A percentile compares a stretch with the other conserved stretches of the same genome.
Evolutionary conservation across 345 rosid genomes (phyloP).

Genomic region (Angophora floribunda): DNA sequence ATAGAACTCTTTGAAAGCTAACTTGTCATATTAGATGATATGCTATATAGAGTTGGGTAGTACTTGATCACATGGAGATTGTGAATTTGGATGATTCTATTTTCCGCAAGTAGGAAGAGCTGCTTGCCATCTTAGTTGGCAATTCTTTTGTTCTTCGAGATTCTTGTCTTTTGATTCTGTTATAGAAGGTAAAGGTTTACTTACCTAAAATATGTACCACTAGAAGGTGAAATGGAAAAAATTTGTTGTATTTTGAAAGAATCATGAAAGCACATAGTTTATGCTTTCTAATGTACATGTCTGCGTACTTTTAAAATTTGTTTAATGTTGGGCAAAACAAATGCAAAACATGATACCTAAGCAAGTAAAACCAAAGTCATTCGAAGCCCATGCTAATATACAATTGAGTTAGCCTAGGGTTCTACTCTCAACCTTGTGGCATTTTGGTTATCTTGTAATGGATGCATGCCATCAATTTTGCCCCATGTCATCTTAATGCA

Average conservation of each 20-base stretch:
- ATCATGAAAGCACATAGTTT: not conserved
- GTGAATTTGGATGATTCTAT: not conserved
- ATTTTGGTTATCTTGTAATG: not conserved
- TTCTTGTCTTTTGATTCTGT: not conserved
- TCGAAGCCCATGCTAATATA: not conserved
- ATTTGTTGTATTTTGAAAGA: not conserved
- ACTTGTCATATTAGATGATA: not conserved
- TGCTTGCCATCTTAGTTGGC: not conserved
- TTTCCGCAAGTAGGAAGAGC: not conserved
- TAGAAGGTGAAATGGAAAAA: not conserved
- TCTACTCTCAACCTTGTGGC: not conserved
- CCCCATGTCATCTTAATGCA: not conserved
- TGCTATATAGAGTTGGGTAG: not conserved
- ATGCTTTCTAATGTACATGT: not conserved
- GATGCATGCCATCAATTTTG: not conserved
- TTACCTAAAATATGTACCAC: not conserved
- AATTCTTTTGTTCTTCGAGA: not conserved
- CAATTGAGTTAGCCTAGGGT: not conserved
- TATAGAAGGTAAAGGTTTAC: conserved; percentile 67
- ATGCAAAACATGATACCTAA: not conserved
- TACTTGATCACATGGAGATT: not conserved
- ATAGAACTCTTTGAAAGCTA: not conserved
- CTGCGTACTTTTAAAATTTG: not conserved
- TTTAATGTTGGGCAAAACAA: not conserved
- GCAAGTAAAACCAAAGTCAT: not conserved